phyloP scores from a whole-genome alignment of 306 rosid species.

The Rosa lucieae region DNA sequence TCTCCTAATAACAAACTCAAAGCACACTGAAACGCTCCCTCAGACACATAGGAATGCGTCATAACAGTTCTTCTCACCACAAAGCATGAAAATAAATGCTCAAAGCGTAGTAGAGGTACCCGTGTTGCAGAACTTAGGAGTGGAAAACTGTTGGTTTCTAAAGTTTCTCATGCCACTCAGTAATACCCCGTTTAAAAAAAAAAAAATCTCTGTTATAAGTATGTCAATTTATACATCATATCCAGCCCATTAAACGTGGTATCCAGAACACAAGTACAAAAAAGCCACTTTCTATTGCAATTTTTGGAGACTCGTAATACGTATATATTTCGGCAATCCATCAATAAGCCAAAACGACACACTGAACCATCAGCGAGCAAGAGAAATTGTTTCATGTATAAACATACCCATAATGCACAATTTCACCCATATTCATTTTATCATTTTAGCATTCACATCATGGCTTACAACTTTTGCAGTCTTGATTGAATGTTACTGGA shows the following conservation, averaged over 20 bases:
- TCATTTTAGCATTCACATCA: too few relatives aligned
- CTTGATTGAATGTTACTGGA: too few relatives aligned
- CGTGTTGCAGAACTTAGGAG: background rate
- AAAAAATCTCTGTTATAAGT: background rate
- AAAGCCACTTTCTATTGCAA: background rate
- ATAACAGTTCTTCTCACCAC: background rate
- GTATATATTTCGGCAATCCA: background rate
- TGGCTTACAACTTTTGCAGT: too few relatives aligned
- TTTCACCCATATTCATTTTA: too few relatives aligned
- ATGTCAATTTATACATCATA: background rate
- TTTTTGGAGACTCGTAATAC: background rate
- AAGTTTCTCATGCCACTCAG: background rate
- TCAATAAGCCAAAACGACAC: background rate
- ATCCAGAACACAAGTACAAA: background rate
- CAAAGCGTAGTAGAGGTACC: background rate
- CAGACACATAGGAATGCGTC: background rate
- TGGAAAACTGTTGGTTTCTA: background rate
- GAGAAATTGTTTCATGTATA: background rate
- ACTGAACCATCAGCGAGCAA: background rate
- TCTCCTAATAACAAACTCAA: background rate
- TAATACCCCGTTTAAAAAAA: background rate
- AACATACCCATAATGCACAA: background rate
- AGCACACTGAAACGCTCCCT: background rate
- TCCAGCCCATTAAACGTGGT: background rate
- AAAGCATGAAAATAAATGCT: background rate